phyloP scores from a whole-genome alignment of 441 rosid genomes.

The Metrosideros polymorpha region DNA sequence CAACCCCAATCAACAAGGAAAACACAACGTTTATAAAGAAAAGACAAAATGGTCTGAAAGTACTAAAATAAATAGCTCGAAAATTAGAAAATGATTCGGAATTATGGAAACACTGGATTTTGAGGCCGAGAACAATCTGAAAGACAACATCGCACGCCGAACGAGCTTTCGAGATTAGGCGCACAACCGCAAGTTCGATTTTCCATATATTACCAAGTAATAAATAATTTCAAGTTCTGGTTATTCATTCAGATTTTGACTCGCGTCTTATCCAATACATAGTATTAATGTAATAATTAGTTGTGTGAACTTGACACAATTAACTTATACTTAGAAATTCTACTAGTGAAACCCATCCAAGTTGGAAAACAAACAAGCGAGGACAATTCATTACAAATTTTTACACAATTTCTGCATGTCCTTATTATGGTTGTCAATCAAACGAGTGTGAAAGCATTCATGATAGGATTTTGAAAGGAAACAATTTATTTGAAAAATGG shows the following conservation, averaged over 20 bases:
- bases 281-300: neutral
- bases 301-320: neutral
- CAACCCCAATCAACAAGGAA: neutral
- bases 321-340: neutral
- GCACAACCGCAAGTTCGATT: neutral
- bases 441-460: neutral
- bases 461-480: neutral
- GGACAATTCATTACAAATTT: neutral
- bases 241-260: neutral
- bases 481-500: neutral
- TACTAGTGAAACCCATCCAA: neutral
- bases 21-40: neutral
- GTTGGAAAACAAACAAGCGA: neutral
- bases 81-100: neutral
- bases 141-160: neutral
- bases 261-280: neutral
- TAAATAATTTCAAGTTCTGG: neutral
- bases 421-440: neutral
- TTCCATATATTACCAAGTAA: neutral
- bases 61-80: neutral
- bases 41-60: neutral
- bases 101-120: neutral
- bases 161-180: neutral
- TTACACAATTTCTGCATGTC: neutral
- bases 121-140: neutral